These are phyloP conservation scores for Phytophthora sojae DNA, from an alignment of 352 stramenopile species.

Conservation along the genomic window DNA sequence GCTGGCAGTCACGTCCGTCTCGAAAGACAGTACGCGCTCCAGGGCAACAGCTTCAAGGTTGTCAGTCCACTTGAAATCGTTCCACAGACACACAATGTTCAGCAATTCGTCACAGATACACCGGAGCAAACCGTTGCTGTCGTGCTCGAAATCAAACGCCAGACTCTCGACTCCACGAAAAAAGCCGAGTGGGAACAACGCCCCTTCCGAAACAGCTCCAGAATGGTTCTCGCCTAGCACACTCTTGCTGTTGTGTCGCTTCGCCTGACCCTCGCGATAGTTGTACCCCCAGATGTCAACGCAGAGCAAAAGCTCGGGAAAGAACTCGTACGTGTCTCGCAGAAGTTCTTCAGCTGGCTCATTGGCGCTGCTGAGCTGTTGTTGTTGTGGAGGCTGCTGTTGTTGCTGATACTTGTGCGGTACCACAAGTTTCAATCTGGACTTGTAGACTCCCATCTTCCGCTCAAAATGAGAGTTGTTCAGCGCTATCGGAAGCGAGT, in stretches of 20 bases:
- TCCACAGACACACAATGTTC: constrained; percentile 79
- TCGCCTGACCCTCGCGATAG: constrained; percentile 46
- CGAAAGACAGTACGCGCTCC: constrained; percentile 67
- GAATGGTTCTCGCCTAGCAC: constrained; percentile 16
- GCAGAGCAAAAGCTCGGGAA: constrained; percentile 70
- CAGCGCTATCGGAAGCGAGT: constrained; percentile 65
- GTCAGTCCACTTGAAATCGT: constrained; percentile 81
- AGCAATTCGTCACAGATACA: constrained; percentile 80
- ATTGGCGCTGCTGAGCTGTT: constrained; percentile 22
- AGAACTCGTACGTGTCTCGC: constrained; percentile 72
- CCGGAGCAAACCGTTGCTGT: constrained; percentile 63
- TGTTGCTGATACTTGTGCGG: constrained; percentile 53
- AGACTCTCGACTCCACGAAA: constrained; percentile 50
- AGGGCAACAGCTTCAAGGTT: constrained; percentile 53
- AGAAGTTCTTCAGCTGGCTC: constrained; percentile 57
- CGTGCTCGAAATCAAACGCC: constrained; percentile 73
- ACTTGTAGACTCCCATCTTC: constrained; percentile 82
- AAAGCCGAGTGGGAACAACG: constrained; percentile 52
- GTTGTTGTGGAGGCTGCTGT: constrained; percentile 40
- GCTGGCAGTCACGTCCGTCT: constrained; percentile 62
- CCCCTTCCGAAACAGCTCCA: constrained; percentile 6
- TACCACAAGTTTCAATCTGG: constrained; percentile 66
- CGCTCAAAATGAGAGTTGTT: constrained; percentile 81
- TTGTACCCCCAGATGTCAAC: constrained; percentile 73
- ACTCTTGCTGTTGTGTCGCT: constrained; percentile 25